A percentile compares a stretch with the other conserved stretches of the same genome.
Conservation (phyloP, 2,329 filamentous ascomycete species). For the Cryphonectria carpinicola region DNA sequence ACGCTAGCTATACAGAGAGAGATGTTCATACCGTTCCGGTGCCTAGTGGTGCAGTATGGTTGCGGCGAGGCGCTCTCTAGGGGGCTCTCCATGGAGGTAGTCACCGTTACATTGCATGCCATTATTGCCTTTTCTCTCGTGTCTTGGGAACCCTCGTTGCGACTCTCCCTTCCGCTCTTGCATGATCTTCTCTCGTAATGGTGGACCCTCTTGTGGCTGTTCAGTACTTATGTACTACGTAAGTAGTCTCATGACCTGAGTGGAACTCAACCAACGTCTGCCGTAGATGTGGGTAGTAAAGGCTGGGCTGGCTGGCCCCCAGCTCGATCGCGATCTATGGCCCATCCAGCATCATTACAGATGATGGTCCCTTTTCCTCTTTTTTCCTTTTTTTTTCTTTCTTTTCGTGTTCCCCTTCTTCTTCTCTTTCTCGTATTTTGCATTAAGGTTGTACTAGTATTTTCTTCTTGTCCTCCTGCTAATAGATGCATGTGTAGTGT, state of each 20-base stretch:
- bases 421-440: background rate
- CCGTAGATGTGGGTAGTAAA: background rate
- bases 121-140: background rate
- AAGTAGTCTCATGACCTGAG: background rate
- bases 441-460: too few relatives aligned
- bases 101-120: slow-evolving; percentile 1
- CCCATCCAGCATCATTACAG: too few relatives aligned
- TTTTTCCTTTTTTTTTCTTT: too few relatives aligned
- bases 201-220: background rate
- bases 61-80: background rate
- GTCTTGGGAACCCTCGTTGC: background rate
- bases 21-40: background rate
- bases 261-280: background rate
- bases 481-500: background rate
- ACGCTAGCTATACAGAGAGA: background rate
- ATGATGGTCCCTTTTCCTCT: too few relatives aligned
- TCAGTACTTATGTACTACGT: background rate
- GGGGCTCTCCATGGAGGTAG: background rate
- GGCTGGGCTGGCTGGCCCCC: too few relatives aligned
- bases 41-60: background rate
- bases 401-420: background rate
- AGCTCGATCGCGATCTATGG: background rate
- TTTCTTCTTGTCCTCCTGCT: background rate
- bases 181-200: background rate
- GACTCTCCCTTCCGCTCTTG: background rate